Evolutionary conservation across 129 eudicot genomes (phyloP).

Genomic region (Silybum marianum): DNA sequence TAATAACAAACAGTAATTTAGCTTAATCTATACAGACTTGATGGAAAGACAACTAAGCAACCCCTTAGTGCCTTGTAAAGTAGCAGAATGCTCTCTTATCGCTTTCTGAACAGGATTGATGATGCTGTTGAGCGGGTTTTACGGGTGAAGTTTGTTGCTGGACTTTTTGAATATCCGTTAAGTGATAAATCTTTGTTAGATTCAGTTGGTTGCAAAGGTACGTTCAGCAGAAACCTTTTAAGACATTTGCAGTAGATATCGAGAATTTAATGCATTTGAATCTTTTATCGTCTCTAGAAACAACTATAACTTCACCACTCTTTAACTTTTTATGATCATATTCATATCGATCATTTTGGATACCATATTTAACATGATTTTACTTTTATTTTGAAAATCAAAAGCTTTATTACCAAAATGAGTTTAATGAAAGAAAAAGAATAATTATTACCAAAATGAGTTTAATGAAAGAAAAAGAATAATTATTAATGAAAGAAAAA

Average conservation of each 20-base stretch:
- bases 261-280: not conserved
- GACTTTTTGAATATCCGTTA: slow-evolving; percentile 69
- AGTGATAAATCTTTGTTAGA: slow-evolving; percentile 69
- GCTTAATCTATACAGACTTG: no score
- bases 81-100: no score
- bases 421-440: no score
- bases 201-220: slow-evolving; percentile 77
- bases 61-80: no score
- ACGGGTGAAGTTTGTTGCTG: slow-evolving; percentile 73
- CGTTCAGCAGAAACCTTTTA: slow-evolving; percentile 2
- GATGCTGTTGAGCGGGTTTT: slow-evolving; percentile 75
- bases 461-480: no score
- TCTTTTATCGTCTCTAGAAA: not conserved
- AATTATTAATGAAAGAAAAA: no score
- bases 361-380: not conserved
- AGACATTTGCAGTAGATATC: not conserved
- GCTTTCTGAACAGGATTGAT: slow-evolving; percentile 44
- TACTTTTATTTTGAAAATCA: not conserved
- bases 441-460: not conserved
- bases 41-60: no score
- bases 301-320: not conserved
- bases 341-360: not conserved
- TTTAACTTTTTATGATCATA: not conserved
- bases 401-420: not conserved
- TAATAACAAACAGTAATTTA: no score